Percentiles rank a stretch among this genome's conserved stretches.
Conservation (phyloP, 192 early-diverging fungal species). For the Umbelopsis isabellina region DNA sequence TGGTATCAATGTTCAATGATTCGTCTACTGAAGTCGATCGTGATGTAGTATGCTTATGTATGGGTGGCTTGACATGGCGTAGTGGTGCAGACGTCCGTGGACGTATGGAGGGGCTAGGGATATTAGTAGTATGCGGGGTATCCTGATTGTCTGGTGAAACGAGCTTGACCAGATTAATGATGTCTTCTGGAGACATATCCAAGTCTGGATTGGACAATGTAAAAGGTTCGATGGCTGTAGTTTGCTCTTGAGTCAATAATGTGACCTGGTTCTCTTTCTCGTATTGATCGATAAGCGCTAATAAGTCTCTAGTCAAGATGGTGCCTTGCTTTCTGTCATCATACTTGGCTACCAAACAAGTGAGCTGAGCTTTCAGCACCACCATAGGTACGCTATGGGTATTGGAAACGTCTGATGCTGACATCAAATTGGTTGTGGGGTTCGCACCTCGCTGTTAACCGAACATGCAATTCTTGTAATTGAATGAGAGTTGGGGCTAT, state of each 20-base stretch:
- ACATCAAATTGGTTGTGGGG: constrained; percentile 1
- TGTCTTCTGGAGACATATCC: constrained; percentile 49
- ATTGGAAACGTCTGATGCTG: constrained; percentile 10
- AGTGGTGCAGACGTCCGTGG: constrained; percentile 23
- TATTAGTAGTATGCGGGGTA: constrained; percentile 10
- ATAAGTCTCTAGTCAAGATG: constrained; percentile 40
- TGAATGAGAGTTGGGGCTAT: no score
- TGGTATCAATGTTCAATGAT: constrained; percentile 3
- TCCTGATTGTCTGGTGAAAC: constrained; percentile 25
- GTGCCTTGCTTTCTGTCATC: constrained; percentile 35
- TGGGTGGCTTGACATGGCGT: not conserved
- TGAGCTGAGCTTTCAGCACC: constrained; percentile 26
- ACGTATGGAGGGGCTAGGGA: constrained; percentile 20
- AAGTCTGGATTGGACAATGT: constrained; percentile 40
- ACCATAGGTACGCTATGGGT: constrained; percentile 7
- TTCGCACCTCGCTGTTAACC: constrained; percentile 12
- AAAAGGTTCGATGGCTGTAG: constrained; percentile 38
- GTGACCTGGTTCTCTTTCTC: constrained; percentile 30
- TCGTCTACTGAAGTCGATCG: not conserved
- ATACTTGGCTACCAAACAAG: constrained; percentile 22
- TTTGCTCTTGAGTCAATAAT: constrained; percentile 39
- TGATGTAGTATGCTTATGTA: not conserved
- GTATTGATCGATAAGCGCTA: constrained; percentile 37
- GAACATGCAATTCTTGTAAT: not conserved
- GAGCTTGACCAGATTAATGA: constrained; percentile 38